Evolutionary conservation across 805 yeast species (phyloP), one percentile per base, ranked within the genome.

Genomic region (Zygosaccharomyces bisporus): DNA sequence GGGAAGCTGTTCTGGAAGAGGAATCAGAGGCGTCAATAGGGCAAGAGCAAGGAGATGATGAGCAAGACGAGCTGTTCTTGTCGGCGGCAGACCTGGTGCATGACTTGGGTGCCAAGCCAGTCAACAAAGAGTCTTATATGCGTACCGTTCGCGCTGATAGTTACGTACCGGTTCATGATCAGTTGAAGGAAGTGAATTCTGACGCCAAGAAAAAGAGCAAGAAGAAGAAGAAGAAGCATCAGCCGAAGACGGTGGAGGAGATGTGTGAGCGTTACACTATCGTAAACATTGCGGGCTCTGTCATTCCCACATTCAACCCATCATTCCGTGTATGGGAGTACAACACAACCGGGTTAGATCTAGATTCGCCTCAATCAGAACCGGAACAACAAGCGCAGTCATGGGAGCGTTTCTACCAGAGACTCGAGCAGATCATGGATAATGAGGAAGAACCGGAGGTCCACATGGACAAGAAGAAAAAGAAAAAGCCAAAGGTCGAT

Each of bases 281-380:
- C 41, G 80, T 83, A 0, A 84, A 80, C 56, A 77, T 87, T 12
- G 73, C 81, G 2, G 80, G 89, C 1, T 82, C 90, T 44, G 79
- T 87, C 10, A 77, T 88, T 10, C 95, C 96, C 3, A 87, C 95
- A 0, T 88, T 81, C 66, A 86, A 85, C 52, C 89, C 96, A 4
- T 86, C 89, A 4, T 58, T 87, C 49, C 71, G 95, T 51, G 80
- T 87, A 2, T 87, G 95, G 93, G 95, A 87, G 60, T 87, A 87
- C 62, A 87, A 87, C 57, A 75, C 77, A 29, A 75, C 86, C 0
- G 82, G 72, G 1, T 58, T 84, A 36, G 67, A 60, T n/a, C 55
- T 57, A 4, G 44, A 47, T n/a, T 27, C 31, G 27, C 10, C 27
- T 12, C 25, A 32, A 5, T 16, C 20, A 14, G n/a, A n/a, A n/a